Percentiles rank a stretch among this genome's conserved stretches.
These are phyloP conservation scores for Fragaria nilgerrensis DNA, from an alignment of 306 rosid species.

Conservation along the genomic window DNA sequence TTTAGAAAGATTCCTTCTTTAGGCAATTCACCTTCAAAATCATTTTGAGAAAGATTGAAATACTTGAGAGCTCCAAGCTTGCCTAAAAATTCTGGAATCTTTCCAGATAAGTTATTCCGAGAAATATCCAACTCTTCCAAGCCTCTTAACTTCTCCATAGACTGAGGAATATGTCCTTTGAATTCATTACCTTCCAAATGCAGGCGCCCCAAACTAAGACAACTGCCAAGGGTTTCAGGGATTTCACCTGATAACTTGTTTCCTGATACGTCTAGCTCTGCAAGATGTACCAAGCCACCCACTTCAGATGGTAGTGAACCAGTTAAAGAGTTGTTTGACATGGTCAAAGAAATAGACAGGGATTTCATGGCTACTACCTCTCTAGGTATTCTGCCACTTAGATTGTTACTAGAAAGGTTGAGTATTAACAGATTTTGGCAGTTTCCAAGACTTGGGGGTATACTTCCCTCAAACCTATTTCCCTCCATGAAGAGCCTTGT, in stretches of 20 bases:
- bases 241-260: conserved; percentile 37
- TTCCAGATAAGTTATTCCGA: conserved; percentile 28
- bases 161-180: conserved; percentile 26
- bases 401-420: conserved; percentile 20
- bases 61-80: conserved; percentile 6
- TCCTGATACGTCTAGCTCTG: conserved; percentile 16
- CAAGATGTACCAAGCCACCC: conserved; percentile 15
- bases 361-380: conserved; percentile 17
- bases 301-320: conserved; percentile 38
- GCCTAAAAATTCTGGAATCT: conserved; percentile 29
- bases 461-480: conserved; percentile 11
- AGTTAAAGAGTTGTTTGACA: conserved; percentile 27
- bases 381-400: conserved; percentile 36
- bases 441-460: conserved; percentile 35
- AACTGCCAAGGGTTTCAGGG: conserved; percentile 25
- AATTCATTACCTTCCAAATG: conserved; percentile 29
- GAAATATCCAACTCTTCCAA: conserved; percentile 29
- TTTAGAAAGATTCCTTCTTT: conserved; percentile 34
- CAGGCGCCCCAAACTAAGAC: conserved; percentile 14
- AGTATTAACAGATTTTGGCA: conserved; percentile 21
- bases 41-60: conserved; percentile 35
- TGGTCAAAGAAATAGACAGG: conserved; percentile 21
- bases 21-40: conserved; percentile 30
- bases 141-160: conserved; percentile 17
- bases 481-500: conserved; percentile 8